Conservation (phyloP, 2,329 filamentous ascomycete species). For the Hymenoscyphus occultus region DNA sequence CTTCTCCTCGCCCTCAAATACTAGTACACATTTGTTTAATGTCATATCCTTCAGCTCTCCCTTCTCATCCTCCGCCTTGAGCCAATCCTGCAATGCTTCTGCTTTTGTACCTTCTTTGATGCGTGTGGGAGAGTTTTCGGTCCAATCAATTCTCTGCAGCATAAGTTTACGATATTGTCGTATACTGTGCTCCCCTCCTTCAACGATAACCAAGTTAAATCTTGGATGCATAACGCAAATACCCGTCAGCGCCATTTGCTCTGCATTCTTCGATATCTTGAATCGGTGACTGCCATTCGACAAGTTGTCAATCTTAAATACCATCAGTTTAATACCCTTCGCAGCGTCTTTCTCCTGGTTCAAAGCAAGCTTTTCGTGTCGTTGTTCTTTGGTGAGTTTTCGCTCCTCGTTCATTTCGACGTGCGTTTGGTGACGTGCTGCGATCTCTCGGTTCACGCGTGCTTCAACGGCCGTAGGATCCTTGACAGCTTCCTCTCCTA, state of each 20-base stretch:
- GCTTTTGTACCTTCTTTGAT: constrained; percentile 60
- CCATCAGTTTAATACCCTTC: constrained; percentile 79
- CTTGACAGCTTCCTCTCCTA: constrained; percentile 82
- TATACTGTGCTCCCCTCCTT: constrained; percentile 82
- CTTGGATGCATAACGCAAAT: constrained; percentile 89
- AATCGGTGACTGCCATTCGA: constrained; percentile 91
- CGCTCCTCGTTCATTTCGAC: constrained; percentile 76
- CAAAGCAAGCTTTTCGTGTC: constrained; percentile 73
- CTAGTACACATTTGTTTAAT: constrained; percentile 73
- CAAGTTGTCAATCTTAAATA: constrained; percentile 87
- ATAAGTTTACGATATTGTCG: constrained; percentile 88
- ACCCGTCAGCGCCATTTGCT: constrained; percentile 82
- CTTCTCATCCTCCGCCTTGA: constrained; percentile 73
- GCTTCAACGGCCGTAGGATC: constrained; percentile 97
- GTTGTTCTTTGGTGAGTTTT: constrained; percentile 84
- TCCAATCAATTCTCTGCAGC: constrained; percentile 92
- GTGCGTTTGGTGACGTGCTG: constrained; percentile 78
- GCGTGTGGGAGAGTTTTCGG: constrained; percentile 74
- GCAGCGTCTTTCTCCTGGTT: constrained; percentile 88
- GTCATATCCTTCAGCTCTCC: constrained; percentile 79
- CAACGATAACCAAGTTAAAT: constrained; percentile 85
- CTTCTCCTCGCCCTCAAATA: constrained; percentile 92
- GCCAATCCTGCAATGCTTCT: constrained; percentile 67
- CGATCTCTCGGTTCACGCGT: constrained; percentile 88
- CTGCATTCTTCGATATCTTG: constrained; percentile 88